Conservation (phyloP, 129 eudicot species). For the Flaveria trinervia region DNA sequence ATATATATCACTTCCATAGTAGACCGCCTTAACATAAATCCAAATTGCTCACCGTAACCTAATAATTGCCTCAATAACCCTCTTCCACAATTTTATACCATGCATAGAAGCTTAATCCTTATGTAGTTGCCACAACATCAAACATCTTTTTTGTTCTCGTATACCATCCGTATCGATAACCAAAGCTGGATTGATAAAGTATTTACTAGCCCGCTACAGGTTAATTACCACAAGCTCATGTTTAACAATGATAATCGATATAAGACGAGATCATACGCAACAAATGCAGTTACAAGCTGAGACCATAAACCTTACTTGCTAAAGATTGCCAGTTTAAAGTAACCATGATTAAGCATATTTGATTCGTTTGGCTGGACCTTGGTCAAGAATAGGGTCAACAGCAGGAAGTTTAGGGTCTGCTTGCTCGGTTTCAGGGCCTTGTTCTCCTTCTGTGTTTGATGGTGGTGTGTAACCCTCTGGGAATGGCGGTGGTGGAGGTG, state of each 20-base stretch:
- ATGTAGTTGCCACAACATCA: too few relatives aligned
- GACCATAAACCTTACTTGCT: slow-evolving; percentile 1
- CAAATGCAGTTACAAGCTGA: background rate
- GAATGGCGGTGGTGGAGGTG: slow-evolving; percentile 88
- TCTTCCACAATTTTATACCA: too few relatives aligned
- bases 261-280: background rate
- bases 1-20: too few relatives aligned
- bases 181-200: background rate
- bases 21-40: too few relatives aligned
- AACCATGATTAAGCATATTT: slow-evolving; percentile 36
- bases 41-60: too few relatives aligned
- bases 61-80: too few relatives aligned
- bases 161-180: background rate
- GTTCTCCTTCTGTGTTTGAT: slow-evolving; percentile 62
- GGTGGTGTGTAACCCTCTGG: slow-evolving; percentile 86
- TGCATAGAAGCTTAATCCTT: too few relatives aligned
- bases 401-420: slow-evolving; percentile 47
- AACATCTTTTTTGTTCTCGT: too few relatives aligned
- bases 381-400: slow-evolving; percentile 84
- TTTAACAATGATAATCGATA: background rate
- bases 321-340: background rate
- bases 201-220: background rate
- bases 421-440: slow-evolving; percentile 60
- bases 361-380: slow-evolving; percentile 79
- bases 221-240: background rate